Evolutionary conservation across 768 basidiomycete genomes (phyloP), one percentile per base, ranked within the genome.

Genomic region (Mycena belliarum): DNA sequence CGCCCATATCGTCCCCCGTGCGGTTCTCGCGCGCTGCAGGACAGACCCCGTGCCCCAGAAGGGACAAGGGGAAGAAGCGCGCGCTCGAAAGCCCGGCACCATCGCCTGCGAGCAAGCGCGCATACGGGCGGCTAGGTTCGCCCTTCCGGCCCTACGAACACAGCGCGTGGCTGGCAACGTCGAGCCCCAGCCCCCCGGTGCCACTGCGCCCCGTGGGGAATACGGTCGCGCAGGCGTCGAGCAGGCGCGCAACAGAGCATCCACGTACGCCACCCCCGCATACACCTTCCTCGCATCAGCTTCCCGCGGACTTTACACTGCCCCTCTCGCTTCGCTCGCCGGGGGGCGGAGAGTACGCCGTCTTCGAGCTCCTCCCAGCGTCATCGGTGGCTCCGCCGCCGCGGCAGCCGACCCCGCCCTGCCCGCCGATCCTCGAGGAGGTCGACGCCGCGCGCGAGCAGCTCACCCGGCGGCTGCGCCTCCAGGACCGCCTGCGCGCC

Each of bases 1-100:
- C 52, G 29, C 54, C 46, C 35, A 49, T 32, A 14, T 48, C 52
- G 4, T 54, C 49, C 12, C 63, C 57, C 28, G 2, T 52, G 42
- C 44, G 49, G 7, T 32, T 32, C 28, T 18, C 23, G 20, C 18
- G 6, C n/a, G n/a, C n/a, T n/a, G n/a, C 45, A 15, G n/a, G n/a
- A n/a, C n/a, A n/a, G n/a, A n/a, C n/a, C n/a, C n/a, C n/a, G 16
- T 45, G 2, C 16, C 32, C 28, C 18, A 10, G 18, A 5, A 45
- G 24, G 8, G 58, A 44, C 48, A 56, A 59, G 38, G 62, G 58
- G 4, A 59, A 50, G 49, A 59, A 48, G 40, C 49, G 58, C 11
- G 16, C 18, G 41, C 6, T 26, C 1, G 44, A 55, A 4, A 52
- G 53, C 43, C 47, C 52, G 12, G n/a, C 44, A 2, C 25, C 37